A percentile compares a stretch with the other conserved stretches of the same genome.
phyloP scores from a whole-genome alignment of 1,139 yeast species.

The Hyphopichia fennica region DNA sequence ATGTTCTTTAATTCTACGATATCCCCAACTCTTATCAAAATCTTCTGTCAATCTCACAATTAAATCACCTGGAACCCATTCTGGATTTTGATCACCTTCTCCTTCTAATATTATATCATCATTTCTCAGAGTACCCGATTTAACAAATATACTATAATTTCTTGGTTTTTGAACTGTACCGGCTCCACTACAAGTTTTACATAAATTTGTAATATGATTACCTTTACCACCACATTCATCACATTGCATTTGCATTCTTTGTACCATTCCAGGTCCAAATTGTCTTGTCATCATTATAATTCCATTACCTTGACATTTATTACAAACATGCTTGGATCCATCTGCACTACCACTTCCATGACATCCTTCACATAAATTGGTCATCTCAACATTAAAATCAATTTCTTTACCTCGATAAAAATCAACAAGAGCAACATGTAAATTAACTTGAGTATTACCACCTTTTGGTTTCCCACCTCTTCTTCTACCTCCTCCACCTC shows the following conservation, averaged over 20 bases:
- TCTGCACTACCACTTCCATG: constrained; percentile 85
- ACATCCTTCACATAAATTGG: constrained; percentile 74
- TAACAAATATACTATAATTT: constrained; percentile 59
- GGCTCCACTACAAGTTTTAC: constrained; percentile 68
- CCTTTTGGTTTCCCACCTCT: constrained; percentile 59
- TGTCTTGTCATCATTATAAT: constrained; percentile 66
- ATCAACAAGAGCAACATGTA: constrained; percentile 60
- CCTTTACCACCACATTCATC: constrained; percentile 83
- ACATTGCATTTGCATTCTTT: constrained; percentile 77
- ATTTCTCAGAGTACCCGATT: constrained; percentile 70
- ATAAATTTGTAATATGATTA: constrained; percentile 57
- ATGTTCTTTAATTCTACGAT: constrained; percentile 72
- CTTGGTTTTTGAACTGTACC: constrained; percentile 61
- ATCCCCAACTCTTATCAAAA: constrained; percentile 66
- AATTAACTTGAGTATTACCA: constrained; percentile 56
- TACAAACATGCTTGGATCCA: constrained; percentile 64
- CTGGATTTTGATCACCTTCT: constrained; percentile 85
- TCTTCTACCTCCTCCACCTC: constrained; percentile 29
- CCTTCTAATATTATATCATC: constrained; percentile 62
- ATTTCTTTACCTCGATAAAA: constrained; percentile 67
- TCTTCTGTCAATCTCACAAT: constrained; percentile 59
- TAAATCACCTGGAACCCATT: constrained; percentile 78
- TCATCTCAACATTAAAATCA: constrained; percentile 66
- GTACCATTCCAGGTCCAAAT: constrained; percentile 88
- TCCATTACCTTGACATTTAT: constrained; percentile 75